Conservation (phyloP, 768 basidiomycete genomes). For the Phanerodontia chrysosporium region DNA sequence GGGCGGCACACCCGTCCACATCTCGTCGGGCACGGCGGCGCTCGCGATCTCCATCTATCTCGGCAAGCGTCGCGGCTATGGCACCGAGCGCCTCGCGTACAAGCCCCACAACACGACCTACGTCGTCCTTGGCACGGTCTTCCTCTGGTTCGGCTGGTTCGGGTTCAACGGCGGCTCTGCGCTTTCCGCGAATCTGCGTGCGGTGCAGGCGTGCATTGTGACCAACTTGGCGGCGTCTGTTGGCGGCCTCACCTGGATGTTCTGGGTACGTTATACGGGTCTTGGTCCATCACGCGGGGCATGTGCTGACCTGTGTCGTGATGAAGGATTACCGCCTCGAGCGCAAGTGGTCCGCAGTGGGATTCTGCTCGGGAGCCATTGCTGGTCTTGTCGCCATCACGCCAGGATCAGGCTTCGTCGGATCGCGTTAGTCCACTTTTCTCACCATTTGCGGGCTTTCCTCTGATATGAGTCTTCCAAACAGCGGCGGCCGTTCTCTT, state of each 20-base stretch:
- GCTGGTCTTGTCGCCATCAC: conserved; percentile 88
- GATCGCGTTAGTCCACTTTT: conserved; percentile 50
- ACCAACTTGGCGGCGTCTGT: conserved; percentile 90
- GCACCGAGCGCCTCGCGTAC: conserved; percentile 86
- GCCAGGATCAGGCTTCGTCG: conserved; percentile 80
- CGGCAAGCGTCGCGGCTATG: conserved; percentile 87
- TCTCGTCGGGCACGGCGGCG: conserved; percentile 88
- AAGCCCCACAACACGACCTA: conserved; percentile 93
- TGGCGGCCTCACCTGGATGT: conserved; percentile 91
- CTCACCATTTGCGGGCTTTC: background rate
- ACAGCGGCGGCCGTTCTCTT: conserved; percentile 79
- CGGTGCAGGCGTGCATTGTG: conserved; percentile 84
- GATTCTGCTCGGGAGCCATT: conserved; percentile 95
- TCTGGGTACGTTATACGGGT: conserved; percentile 53
- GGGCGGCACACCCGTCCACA: conserved; percentile 95
- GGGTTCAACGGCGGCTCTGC: conserved; percentile 94
- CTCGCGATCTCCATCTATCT: conserved; percentile 89
- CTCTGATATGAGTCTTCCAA: background rate
- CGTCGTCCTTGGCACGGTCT: conserved; percentile 87
- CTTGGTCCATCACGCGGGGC: background rate
- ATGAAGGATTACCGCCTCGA: conserved; percentile 83
- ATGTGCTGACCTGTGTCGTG: background rate
- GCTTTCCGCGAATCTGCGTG: conserved; percentile 83
- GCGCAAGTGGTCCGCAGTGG: conserved; percentile 89
- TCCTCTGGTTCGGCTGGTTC: conserved; percentile 97